phyloP scores from a whole-genome alignment of 495 filamentous ascomycete genomes.

The Podospora anserina region DNA sequence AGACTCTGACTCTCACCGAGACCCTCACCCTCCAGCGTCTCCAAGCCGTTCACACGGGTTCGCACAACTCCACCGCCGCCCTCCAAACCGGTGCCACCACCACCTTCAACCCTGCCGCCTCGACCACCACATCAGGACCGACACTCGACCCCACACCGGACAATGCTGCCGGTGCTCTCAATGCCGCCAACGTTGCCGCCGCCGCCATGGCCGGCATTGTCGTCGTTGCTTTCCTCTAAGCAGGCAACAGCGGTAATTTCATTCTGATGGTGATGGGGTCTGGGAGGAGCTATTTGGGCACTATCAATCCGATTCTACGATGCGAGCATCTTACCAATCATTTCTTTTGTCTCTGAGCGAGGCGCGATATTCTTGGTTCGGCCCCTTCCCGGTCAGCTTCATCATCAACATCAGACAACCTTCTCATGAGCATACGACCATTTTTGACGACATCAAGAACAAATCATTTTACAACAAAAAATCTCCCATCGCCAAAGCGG shows the following conservation, averaged over 20 bases:
- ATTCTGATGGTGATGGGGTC: constrained; percentile 4
- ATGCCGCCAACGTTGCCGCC: constrained; percentile 38
- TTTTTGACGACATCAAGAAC: neutral
- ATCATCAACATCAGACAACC: neutral
- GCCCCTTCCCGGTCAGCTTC: neutral
- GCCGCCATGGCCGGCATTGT: constrained; percentile 45
- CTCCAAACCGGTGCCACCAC: constrained; percentile 25
- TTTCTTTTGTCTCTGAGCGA: constrained; percentile 43
- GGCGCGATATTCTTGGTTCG: constrained; percentile 19
- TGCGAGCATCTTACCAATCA: constrained; percentile 43
- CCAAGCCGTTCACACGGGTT: constrained; percentile 20
- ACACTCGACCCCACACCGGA: constrained; percentile 22
- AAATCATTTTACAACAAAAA: neutral
- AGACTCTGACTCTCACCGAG: constrained; percentile 50
- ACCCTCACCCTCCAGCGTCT: constrained; percentile 48
- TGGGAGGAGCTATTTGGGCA: constrained; percentile 4
- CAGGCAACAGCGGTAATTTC: neutral
- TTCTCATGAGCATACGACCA: constrained; percentile 8
- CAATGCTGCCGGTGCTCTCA: constrained; percentile 35
- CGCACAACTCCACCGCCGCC: constrained; percentile 26
- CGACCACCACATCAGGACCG: constrained; percentile 20
- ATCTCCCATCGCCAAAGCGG: constrained; percentile 8
- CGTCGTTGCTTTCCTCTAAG: constrained; percentile 46
- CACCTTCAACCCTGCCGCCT: constrained; percentile 28
- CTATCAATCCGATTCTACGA: constrained; percentile 38